A percentile compares a stretch with the other conserved stretches of the same genome.
Conservation (phyloP, 2,329 filamentous ascomycete genomes). For the Stemphylium beticola region DNA sequence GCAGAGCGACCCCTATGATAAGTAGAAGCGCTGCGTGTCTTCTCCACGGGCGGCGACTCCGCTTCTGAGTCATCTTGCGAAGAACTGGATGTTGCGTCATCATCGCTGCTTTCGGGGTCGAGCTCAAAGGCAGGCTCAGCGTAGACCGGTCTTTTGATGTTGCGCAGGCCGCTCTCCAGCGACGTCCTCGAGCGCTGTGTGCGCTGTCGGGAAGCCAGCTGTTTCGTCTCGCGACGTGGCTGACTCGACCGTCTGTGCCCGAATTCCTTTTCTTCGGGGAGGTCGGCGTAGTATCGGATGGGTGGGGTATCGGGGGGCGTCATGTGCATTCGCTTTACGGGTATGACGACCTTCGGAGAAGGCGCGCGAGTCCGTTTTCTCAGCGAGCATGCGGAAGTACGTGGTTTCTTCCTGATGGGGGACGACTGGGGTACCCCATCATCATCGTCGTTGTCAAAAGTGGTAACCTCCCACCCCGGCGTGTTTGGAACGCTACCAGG, state of each 20-base stretch:
- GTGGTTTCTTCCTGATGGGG: slow-evolving; percentile 27
- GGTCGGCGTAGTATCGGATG: slow-evolving; percentile 23
- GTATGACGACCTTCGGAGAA: slow-evolving; percentile 39
- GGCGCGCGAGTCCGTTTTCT: slow-evolving; percentile 35
- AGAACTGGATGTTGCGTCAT: background rate
- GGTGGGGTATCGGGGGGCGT: slow-evolving; percentile 24
- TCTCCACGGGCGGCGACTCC: background rate
- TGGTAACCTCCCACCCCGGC: slow-evolving; percentile 16
- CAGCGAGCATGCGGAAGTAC: slow-evolving; percentile 15
- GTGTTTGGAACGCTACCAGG: slow-evolving; percentile 1
- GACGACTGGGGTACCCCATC: slow-evolving; percentile 32
- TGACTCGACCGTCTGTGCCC: slow-evolving; percentile 12
- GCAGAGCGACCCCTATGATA: background rate
- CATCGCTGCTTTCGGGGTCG: background rate
- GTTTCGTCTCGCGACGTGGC: slow-evolving; percentile 8
- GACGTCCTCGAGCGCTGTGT: slow-evolving; percentile 23
- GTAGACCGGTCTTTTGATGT: slow-evolving; percentile 24
- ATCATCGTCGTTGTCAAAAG: slow-evolving; percentile 23
- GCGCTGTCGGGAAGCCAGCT: slow-evolving; percentile 3
- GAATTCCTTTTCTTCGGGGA: slow-evolving; percentile 20
- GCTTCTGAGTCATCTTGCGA: slow-evolving; percentile 2
- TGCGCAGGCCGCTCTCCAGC: slow-evolving; percentile 23
- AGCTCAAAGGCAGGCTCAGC: slow-evolving; percentile 7
- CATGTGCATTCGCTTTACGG: slow-evolving; percentile 24
- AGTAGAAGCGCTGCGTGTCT: background rate